These are phyloP conservation scores for Nemania serpens DNA, from an alignment of 2,329 filamentous ascomycete species.

Conservation along the genomic window DNA sequence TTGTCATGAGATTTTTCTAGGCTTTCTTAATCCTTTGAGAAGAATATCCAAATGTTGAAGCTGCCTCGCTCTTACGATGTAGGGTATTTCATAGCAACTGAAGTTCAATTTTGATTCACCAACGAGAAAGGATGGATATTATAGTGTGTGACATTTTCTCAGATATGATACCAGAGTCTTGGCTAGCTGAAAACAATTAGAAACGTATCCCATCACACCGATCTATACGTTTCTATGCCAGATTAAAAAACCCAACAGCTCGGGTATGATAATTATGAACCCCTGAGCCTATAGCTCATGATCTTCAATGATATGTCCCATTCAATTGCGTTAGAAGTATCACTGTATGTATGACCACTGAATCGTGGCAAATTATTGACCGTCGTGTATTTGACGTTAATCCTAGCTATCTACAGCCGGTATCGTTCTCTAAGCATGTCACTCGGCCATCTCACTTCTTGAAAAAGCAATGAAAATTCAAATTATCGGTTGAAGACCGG, in stretches of 20 bases:
- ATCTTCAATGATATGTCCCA: background rate
- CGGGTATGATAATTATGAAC: too few relatives aligned
- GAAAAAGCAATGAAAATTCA: background rate
- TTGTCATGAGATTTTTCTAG: background rate
- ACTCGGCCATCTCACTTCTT: background rate
- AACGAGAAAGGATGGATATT: background rate
- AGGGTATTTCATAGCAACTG: background rate
- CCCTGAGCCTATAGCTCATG: background rate
- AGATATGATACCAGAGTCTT: background rate
- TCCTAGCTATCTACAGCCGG: background rate
- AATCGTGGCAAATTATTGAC: background rate
- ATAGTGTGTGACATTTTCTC: background rate
- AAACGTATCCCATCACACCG: background rate
- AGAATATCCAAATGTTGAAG: background rate
- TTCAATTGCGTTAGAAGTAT: background rate
- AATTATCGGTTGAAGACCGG: background rate
- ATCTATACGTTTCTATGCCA: background rate
- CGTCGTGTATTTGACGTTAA: constrained; percentile 11
- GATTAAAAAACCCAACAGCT: background rate
- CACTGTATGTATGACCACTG: background rate
- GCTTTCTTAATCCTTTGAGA: background rate
- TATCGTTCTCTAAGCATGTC: constrained; percentile 3
- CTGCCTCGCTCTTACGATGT: background rate
- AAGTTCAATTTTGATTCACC: background rate
- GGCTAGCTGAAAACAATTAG: background rate